phyloP scores from a whole-genome alignment of 1,284 basidiomycete genomes.

The Irpex sp. region DNA sequence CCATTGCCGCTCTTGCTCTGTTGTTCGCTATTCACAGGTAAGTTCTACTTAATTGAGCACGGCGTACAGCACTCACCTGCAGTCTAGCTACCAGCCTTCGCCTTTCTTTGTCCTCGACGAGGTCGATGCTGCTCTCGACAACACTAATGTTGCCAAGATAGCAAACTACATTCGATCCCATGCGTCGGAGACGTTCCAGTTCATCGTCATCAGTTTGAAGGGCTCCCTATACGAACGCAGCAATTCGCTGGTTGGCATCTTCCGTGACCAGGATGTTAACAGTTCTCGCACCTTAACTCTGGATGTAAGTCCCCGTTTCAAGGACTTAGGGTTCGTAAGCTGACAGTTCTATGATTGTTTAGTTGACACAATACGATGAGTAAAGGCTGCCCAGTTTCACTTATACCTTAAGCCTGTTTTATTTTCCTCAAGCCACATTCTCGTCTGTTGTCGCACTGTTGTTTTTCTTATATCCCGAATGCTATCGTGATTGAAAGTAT shows the following conservation, averaged over 20 bases:
- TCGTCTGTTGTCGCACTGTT: neutral
- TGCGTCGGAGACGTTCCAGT: constrained; percentile 81
- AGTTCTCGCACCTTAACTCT: constrained; percentile 86
- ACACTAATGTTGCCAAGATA: constrained; percentile 91
- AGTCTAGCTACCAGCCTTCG: constrained; percentile 84
- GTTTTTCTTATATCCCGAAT: neutral
- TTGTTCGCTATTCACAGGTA: constrained; percentile 95
- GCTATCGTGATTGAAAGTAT: neutral
- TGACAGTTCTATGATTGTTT: constrained; percentile 4
- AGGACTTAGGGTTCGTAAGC: constrained; percentile 1
- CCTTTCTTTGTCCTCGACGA: constrained; percentile 99
- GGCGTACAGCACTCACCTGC: constrained; percentile 6
- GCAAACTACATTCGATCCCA: constrained; percentile 86
- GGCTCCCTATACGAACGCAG: constrained; percentile 88
- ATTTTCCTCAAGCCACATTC: neutral
- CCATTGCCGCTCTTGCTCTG: constrained; percentile 92
- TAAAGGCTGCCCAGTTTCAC: constrained; percentile 6
- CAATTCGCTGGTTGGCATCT: constrained; percentile 89
- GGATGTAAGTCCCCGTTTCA: constrained; percentile 57
- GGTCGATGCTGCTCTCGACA: constrained; percentile 95
- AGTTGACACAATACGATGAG: constrained; percentile 41
- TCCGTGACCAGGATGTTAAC: constrained; percentile 90
- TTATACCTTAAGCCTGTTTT: neutral
- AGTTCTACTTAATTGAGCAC: constrained; percentile 7
- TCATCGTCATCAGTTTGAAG: constrained; percentile 96